Evolutionary conservation across 345 rosid species (phyloP).

Genomic region (Chamaenerion angustifolium): DNA sequence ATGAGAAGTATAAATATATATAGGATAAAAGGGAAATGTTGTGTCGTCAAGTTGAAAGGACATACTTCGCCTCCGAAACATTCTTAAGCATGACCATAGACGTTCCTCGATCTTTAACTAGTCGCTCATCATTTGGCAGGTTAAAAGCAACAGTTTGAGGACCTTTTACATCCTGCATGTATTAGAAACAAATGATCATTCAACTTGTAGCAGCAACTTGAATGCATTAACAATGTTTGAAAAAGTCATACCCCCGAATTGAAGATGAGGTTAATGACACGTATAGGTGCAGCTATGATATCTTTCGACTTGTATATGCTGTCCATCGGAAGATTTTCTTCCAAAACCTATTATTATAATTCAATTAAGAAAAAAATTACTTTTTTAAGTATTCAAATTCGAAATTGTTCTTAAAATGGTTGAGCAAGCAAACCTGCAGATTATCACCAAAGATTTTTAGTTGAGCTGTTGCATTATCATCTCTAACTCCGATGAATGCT

Average conservation of each 20-base stretch:
- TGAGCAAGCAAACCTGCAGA: conserved; percentile 40
- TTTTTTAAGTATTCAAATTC: background rate
- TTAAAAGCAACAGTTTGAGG: conserved; percentile 96
- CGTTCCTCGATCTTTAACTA: conserved; percentile 83
- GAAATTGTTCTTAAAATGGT: background rate
- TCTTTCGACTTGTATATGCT: conserved; percentile 55
- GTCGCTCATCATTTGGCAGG: conserved; percentile 87
- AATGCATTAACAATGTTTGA: background rate
- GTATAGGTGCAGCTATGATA: conserved; percentile 80
- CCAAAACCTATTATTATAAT: conserved; percentile 38
- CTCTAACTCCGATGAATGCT: conserved; percentile 76
- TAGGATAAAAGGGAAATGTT: conserved; percentile 6
- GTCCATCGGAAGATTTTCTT: conserved; percentile 80
- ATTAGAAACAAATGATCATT: background rate
- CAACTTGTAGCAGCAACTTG: background rate
- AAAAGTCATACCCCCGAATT: conserved; percentile 57
- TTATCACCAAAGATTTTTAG: conserved; percentile 77
- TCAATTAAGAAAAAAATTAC: background rate
- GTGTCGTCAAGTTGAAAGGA: conserved; percentile 8
- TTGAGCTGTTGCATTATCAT: conserved; percentile 70
- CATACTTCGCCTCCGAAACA: conserved; percentile 76
- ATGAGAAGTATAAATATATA: conserved; percentile 7
- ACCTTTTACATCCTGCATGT: conserved; percentile 74
- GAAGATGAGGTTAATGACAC: conserved; percentile 69
- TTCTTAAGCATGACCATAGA: conserved; percentile 96